Evolutionary conservation across 1,284 basidiomycete species (phyloP), one percentile per base, ranked within the genome.

Genomic region (Trametes polyzona): DNA sequence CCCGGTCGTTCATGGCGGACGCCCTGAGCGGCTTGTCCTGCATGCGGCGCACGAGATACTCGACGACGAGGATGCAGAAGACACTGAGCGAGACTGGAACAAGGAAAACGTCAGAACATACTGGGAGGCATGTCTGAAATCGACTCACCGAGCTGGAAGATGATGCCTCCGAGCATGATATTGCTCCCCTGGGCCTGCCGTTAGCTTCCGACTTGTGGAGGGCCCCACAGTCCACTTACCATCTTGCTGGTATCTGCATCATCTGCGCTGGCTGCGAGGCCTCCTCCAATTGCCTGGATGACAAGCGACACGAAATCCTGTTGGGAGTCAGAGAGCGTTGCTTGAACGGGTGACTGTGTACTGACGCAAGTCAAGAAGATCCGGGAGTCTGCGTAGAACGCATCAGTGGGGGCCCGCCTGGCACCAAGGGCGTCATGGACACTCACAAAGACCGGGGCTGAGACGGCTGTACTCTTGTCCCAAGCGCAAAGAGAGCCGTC

Each of bases 121-220:
- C 6, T 4, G 3, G 6, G 11, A 30, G 17, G n/a, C 0, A 42
- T 16, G 1, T 32, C 26, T 4, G 19, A 7, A 14, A 21, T 3
- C 19, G 1, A 16, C 68, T 39, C 58, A 74, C 75, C 65, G 23
- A 78, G 65, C 47, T 79, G 77, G 44, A 76, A 67, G 26, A 74
- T 62, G 50, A 79, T 81, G 17, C 83, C 83, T 3, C 71, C 79
- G 12, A 83, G 72, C 80, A 83, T 82, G 52, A 68, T 63, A 44
- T 65, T 63, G 11, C 60, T 61, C 8, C 67, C 67, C 67, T 68
- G 24, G 16, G 47, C 14, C 4, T 36, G 2, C 17, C 14, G 11
- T 1, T 9, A 30, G 21, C 2, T 27, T 19, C 17, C 5, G 1
- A 3, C 17, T 9, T 9, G 2, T 4, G 14, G n/a, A 33, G n/a